Evolutionary conservation across 768 basidiomycete species (phyloP).

Genomic region (Harrya chromipes): DNA sequence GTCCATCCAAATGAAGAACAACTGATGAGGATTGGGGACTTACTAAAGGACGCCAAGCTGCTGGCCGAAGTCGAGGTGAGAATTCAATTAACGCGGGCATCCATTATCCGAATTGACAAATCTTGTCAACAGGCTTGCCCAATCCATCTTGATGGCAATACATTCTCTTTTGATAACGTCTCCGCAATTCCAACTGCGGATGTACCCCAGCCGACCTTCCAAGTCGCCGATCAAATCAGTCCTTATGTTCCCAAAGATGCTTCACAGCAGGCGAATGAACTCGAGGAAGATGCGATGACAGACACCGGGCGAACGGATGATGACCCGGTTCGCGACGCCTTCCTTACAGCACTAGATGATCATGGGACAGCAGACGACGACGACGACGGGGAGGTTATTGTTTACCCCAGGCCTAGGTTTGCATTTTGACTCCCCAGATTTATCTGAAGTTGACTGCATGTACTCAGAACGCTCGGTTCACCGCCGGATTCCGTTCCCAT

Average conservation of each 20-base stretch:
- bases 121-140: slow-evolving; percentile 24
- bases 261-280: slow-evolving; percentile 13
- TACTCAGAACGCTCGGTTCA: slow-evolving; percentile 17
- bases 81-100: slow-evolving; percentile 10
- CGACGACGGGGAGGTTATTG: slow-evolving; percentile 67
- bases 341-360: slow-evolving; percentile 46
- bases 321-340: slow-evolving; percentile 73
- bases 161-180: slow-evolving; percentile 17
- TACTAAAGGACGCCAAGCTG: slow-evolving; percentile 66
- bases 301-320: slow-evolving; percentile 67
- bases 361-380: slow-evolving; percentile 38
- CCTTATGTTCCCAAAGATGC: slow-evolving; percentile 4
- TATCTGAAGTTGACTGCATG: slow-evolving; percentile 3
- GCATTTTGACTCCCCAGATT: slow-evolving; percentile 8
- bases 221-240: slow-evolving; percentile 15
- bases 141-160: slow-evolving; percentile 20
- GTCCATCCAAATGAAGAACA: slow-evolving; percentile 95
- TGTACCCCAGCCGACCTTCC: background rate
- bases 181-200: slow-evolving; percentile 7
- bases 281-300: slow-evolving; percentile 63
- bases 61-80: slow-evolving; percentile 60
- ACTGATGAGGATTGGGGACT: slow-evolving; percentile 87
- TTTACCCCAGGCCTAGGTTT: slow-evolving; percentile 64
- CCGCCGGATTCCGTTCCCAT: slow-evolving; percentile 10
- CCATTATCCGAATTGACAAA: slow-evolving; percentile 12